A percentile compares a stretch with the other conserved stretches of the same genome.
These are phyloP conservation scores for Colletotrichum spaethianum DNA, from an alignment of 2,329 filamentous ascomycete genomes.

Conservation along the genomic window DNA sequence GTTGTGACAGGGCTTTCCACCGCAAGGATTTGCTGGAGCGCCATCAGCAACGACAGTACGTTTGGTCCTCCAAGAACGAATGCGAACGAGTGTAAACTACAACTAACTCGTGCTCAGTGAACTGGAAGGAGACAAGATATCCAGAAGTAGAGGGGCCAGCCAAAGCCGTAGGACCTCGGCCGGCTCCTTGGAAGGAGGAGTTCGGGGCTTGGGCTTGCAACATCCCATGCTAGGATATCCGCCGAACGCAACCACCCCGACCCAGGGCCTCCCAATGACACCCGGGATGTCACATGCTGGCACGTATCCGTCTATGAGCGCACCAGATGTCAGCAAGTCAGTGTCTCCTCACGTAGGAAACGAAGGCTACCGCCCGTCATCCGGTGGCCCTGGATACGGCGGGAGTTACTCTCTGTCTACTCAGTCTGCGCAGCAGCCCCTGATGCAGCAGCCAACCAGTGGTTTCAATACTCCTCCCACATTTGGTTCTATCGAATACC, in stretches of 20 bases:
- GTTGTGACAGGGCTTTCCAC: slow-evolving; percentile 71
- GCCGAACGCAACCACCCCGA: slow-evolving; percentile 24
- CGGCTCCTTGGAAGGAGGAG: slow-evolving; percentile 35
- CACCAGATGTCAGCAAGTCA: slow-evolving; percentile 30
- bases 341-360: slow-evolving; percentile 39
- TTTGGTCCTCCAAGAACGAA: slow-evolving; percentile 44
- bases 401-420: slow-evolving; percentile 35
- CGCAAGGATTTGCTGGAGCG: slow-evolving; percentile 72
- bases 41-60: slow-evolving; percentile 66
- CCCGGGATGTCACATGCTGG: slow-evolving; percentile 34
- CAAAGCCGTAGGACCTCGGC: slow-evolving; percentile 40
- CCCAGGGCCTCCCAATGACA: slow-evolving; percentile 35
- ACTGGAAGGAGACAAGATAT: slow-evolving; percentile 40
- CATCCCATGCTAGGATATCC: slow-evolving; percentile 37
- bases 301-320: slow-evolving; percentile 31
- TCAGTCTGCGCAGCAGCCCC: slow-evolving; percentile 26
- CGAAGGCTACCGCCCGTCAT: slow-evolving; percentile 37
- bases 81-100: background rate
- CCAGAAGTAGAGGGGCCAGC: slow-evolving; percentile 29
- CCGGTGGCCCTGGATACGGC: slow-evolving; percentile 34
- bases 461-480: slow-evolving; percentile 26
- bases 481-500: slow-evolving; percentile 36
- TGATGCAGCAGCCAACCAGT: slow-evolving; percentile 31
- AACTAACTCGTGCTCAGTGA: slow-evolving; percentile 35
- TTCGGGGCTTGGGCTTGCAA: slow-evolving; percentile 26